A percentile compares a stretch with the other conserved stretches of the same genome.
These are phyloP conservation scores for Globisporangium carolinianum DNA, from an alignment of 352 stramenopile genomes.

Conservation along the genomic window DNA sequence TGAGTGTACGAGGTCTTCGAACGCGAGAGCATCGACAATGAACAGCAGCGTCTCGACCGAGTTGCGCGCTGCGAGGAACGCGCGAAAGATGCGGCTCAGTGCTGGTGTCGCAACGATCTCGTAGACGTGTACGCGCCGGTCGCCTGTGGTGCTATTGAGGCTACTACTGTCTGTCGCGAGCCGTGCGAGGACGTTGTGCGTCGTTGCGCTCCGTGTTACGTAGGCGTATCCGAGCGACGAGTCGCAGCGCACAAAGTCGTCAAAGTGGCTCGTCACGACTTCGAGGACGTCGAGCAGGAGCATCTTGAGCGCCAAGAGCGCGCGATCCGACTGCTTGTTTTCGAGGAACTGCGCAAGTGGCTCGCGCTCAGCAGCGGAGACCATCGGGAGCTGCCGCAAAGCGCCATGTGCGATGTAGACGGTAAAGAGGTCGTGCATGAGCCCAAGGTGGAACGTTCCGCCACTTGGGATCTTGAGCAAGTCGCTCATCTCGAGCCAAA, in stretches of 20 bases:
- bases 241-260: conserved; percentile 42
- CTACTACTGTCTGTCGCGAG: conserved; percentile 25
- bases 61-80: conserved; percentile 46
- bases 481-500: conserved; percentile 63
- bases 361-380: conserved; percentile 39
- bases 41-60: conserved; percentile 62
- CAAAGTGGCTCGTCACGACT: conserved; percentile 46
- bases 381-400: conserved; percentile 39
- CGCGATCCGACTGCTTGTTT: conserved; percentile 34
- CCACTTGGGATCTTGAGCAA: conserved; percentile 52
- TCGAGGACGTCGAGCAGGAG: conserved; percentile 51
- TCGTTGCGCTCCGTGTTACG: conserved; percentile 28
- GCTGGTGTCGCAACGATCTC: conserved; percentile 40
- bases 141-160: conserved; percentile 18
- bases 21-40: conserved; percentile 55
- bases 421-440: conserved; percentile 58
- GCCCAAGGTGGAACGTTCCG: conserved; percentile 43
- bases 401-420: conserved; percentile 39
- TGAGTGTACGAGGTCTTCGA: conserved; percentile 59
- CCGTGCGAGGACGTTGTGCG: conserved; percentile 49
- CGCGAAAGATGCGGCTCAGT: conserved; percentile 47
- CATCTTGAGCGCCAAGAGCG: conserved; percentile 54
- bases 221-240: conserved; percentile 31
- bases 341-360: conserved; percentile 33
- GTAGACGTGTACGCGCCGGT: conserved; percentile 41